Percentiles rank a stretch among this genome's conserved stretches.
These are phyloP conservation scores for Salisapilia sapeloensis DNA, from an alignment of 352 stramenopile genomes.

Conservation along the genomic window DNA sequence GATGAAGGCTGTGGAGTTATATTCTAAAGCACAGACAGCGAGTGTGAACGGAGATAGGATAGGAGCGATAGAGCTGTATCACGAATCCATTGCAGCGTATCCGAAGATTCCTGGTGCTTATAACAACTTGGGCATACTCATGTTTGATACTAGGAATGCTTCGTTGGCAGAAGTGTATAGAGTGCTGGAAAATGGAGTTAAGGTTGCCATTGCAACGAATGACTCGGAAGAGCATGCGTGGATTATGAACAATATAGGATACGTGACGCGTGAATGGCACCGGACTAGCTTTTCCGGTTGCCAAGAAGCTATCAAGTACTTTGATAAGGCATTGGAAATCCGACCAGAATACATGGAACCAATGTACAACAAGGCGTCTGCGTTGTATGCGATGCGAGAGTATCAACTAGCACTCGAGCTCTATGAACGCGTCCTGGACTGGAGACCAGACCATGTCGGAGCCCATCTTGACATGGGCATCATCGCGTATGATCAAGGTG, in stretches of 20 bases:
- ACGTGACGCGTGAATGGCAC: constrained; percentile 14
- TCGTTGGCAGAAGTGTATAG: constrained; percentile 15
- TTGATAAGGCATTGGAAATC: constrained; percentile 24
- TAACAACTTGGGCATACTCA: constrained; percentile 65
- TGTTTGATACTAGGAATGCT: constrained; percentile 9
- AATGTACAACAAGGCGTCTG: constrained; percentile 59
- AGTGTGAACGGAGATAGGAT: constrained; percentile 2
- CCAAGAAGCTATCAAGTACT: constrained; percentile 35
- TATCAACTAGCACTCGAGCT: constrained; percentile 16
- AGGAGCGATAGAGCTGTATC: constrained; percentile 16
- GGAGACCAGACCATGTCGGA: constrained; percentile 17
- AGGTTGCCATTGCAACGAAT: constrained; percentile 10
- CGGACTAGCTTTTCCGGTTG: constrained; percentile 15
- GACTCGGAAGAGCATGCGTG: constrained; percentile 19
- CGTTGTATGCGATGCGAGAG: constrained; percentile 18
- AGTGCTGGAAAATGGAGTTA: constrained; percentile 21
- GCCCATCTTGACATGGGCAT: constrained; percentile 34
- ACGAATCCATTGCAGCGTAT: constrained; percentile 25
- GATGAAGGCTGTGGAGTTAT: constrained; percentile 1
- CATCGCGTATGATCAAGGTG: constrained; percentile 25
- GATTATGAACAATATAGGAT: constrained; percentile 67
- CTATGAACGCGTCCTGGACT: constrained; percentile 15
- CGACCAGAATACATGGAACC: constrained; percentile 17
- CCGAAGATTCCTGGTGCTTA: constrained; percentile 29
- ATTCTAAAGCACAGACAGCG: constrained; percentile 1